Percentiles rank a stretch among this genome's conserved stretches.
These are phyloP conservation scores for Cytospora piceae DNA, from an alignment of 2,329 filamentous ascomycete species.

Conservation along the genomic window DNA sequence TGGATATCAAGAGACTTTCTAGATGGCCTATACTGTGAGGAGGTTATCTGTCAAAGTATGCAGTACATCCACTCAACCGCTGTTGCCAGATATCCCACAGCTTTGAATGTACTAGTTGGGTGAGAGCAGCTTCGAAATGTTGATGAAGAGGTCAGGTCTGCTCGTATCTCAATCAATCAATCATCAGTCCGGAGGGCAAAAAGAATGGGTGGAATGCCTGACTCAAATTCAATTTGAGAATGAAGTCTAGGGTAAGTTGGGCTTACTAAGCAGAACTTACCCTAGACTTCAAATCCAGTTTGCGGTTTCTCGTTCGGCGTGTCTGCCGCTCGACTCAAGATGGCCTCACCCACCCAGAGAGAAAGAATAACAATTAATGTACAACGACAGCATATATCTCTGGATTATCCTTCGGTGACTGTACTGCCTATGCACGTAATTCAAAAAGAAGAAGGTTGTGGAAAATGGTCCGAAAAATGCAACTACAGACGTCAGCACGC, in stretches of 20 bases:
- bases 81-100: no score
- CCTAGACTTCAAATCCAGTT: neutral
- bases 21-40: no score
- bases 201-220: neutral
- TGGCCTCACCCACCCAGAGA: neutral
- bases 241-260: slow-evolving; percentile 10
- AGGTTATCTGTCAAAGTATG: no score
- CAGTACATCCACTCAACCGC: no score
- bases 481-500: slow-evolving; percentile 8
- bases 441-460: neutral
- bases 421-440: neutral
- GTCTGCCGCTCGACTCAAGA: neutral
- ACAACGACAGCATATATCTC: neutral
- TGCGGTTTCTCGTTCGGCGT: neutral
- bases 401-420: neutral
- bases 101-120: no score
- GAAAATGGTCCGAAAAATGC: neutral
- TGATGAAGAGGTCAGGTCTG: neutral
- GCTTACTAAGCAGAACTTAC: slow-evolving; percentile 6
- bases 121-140: no score
- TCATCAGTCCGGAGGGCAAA: no score
- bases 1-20: no score
- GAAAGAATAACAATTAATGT: neutral
- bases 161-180: neutral
- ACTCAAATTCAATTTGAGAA: neutral